Conservation (phyloP, 441 rosid genomes). For the Populus hybrid region DNA sequence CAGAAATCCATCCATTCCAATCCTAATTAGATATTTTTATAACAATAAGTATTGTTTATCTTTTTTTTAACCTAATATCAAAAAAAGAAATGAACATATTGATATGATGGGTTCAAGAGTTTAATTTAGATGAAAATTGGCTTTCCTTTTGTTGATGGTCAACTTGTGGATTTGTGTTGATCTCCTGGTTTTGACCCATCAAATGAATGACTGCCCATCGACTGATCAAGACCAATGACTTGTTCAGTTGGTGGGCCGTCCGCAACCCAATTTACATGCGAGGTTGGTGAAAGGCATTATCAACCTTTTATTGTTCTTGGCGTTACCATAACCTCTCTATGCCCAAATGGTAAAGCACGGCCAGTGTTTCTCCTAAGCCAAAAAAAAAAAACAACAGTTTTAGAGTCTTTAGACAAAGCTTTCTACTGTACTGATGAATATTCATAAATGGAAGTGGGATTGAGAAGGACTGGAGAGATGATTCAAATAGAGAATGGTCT, state of each 20-base stretch:
- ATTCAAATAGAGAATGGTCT: conserved; percentile 1
- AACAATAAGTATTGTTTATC: background rate
- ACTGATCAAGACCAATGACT: conserved; percentile 38
- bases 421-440: background rate
- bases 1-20: no score
- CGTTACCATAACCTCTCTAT: conserved; percentile 16
- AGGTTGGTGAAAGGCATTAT: conserved; percentile 51
- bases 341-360: background rate
- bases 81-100: no score
- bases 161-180: conserved; percentile 11
- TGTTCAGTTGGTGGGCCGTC: conserved; percentile 48
- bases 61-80: no score
- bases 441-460: conserved; percentile 14
- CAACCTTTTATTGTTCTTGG: conserved; percentile 33
- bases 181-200: conserved; percentile 25
- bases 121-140: background rate
- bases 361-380: background rate
- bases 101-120: background rate
- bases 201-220: conserved; percentile 24
- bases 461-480: conserved; percentile 12
- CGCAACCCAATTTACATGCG: conserved; percentile 39
- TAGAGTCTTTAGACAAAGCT: background rate
- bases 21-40: background rate
- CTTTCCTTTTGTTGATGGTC: background rate
- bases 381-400: background rate